phyloP scores from a whole-genome alignment of 768 basidiomycete species.

The Daedalea quercina region DNA sequence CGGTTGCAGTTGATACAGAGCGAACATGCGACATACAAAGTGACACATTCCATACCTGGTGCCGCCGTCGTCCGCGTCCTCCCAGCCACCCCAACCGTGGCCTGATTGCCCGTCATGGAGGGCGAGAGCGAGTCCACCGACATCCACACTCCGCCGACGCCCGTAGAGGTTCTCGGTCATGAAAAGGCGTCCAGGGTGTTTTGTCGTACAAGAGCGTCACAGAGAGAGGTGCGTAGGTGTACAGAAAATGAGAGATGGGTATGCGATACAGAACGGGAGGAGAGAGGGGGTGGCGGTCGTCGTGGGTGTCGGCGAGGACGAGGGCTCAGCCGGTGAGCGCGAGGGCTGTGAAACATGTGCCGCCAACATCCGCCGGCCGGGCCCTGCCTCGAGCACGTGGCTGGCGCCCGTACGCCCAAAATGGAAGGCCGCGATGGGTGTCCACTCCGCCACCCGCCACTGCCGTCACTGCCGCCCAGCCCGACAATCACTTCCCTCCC shows the following conservation, averaged over 20 bases:
- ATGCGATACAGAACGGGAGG: background rate
- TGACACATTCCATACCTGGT: conserved; percentile 37
- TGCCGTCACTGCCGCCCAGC: too few species aligned
- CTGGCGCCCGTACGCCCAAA: background rate
- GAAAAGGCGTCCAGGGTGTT: background rate
- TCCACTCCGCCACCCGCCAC: background rate
- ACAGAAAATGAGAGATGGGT: too few species aligned
- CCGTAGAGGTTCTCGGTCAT: conserved; percentile 12
- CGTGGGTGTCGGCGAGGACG: conserved; percentile 1
- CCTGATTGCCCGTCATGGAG: conserved; percentile 55
- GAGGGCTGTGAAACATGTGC: conserved; percentile 10
- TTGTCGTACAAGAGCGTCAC: background rate
- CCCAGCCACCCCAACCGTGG: conserved; percentile 65
- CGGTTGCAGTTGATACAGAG: conserved; percentile 18
- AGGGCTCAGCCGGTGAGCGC: conserved; percentile 9
- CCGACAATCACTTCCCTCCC: background rate
- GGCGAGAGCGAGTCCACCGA: conserved; percentile 83
- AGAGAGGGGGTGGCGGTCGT: background rate
- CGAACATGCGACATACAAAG: background rate
- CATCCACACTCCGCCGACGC: conserved; percentile 75
- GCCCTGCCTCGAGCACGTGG: background rate
- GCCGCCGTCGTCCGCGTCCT: conserved; percentile 39
- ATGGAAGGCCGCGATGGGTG: background rate
- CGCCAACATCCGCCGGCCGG: too few species aligned
- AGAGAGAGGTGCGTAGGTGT: too few species aligned